Evolutionary conservation across 495 filamentous ascomycete genomes (phyloP), one percentile per base, ranked within the genome.

Genomic region (Sordaria brevicollis): DNA sequence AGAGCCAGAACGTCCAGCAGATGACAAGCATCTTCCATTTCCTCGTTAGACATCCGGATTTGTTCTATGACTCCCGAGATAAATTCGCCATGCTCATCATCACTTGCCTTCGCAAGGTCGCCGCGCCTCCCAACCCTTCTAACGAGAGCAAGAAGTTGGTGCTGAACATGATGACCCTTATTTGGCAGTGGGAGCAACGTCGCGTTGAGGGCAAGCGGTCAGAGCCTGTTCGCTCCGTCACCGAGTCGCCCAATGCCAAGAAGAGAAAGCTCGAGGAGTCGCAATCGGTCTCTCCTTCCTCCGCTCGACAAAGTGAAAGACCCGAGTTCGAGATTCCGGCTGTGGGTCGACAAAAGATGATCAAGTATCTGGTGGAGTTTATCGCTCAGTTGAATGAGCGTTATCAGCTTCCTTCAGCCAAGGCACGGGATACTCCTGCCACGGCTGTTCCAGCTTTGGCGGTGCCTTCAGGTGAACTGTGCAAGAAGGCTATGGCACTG

Each of bases 21-120:
- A 89, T 97, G 78, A 97, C 93, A 37, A 93, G 92, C 79, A 98
- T 99, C 72, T 98, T 97, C 79, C 90, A 97, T 73, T 99, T 98
- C 78, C 82, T 99, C 17, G 96, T 97, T 36, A 86, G 92, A 62
- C 94, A 98, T 76, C 91, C 93, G 2, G 91, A 94, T 75, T 83
- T 98, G 19, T 98, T 99, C 81, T 98, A 96, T 71, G 94, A 99
- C 69, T 93, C 93, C 2, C 84, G 96, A 68, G 96, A 98, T 68
- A 91, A 92, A 73, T 96, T 97, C 67, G 87, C 93, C 11, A 89
- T 90, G 69, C 86, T 93, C 71, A 96, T 98, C 73, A 94, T 98
- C 69, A 89, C 89, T 10, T 94, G 92, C 3, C 82, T 99, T 25
- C 86, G 90, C 36, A 98, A 97, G 78, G 92, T 98, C 72, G 92